These are phyloP conservation scores for Solanum etuberosum DNA, from an alignment of 257 asterid species.

Conservation along the genomic window DNA sequence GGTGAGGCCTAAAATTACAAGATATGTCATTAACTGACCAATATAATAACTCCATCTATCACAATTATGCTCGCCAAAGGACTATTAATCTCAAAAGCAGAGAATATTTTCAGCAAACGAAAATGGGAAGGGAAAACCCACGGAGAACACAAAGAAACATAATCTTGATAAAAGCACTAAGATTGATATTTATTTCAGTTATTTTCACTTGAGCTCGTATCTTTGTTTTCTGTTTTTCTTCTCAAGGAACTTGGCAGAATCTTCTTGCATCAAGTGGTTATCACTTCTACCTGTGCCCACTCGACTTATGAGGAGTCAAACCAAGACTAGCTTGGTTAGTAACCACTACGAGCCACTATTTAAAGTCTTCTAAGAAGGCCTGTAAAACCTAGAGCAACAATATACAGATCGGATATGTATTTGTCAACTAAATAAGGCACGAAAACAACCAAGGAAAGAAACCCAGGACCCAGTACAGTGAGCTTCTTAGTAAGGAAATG, in stretches of 20 bases:
- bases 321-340: background rate
- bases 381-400: background rate
- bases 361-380: background rate
- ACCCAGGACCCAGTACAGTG: background rate
- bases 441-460: background rate
- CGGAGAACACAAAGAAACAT: background rate
- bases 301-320: background rate
- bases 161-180: background rate
- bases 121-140: background rate
- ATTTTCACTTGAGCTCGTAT: background rate
- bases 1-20: slow-evolving; percentile 47
- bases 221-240: background rate
- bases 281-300: background rate
- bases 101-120: background rate
- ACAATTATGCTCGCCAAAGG: background rate
- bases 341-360: background rate
- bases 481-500: background rate
- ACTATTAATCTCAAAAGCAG: background rate
- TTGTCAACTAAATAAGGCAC: background rate
- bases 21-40: background rate
- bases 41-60: background rate
- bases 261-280: background rate
- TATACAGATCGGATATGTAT: background rate
- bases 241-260: background rate
- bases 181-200: background rate